Evolutionary conservation across 169 alveolate species (phyloP), one percentile per base, ranked within the genome.

Genomic region (Theileria orientalis): DNA sequence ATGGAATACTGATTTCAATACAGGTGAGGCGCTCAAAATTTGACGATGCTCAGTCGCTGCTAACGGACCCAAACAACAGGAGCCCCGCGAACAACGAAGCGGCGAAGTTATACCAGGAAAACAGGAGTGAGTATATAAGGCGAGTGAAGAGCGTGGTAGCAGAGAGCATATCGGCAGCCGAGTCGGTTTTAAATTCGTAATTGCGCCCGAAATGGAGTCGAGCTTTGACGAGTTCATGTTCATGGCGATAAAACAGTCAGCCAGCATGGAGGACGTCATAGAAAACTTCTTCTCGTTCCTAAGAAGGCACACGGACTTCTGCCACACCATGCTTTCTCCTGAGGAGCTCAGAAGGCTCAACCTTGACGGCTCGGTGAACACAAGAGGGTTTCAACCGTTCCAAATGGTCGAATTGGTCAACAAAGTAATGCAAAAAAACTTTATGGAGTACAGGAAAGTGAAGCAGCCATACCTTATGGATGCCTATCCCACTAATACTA

Each of bases 81-180:
- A 92, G 97, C 57, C 99, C 99, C 42, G 99, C 99, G 14, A 96
- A 96, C 84, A 94, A 90, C 57, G 98, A 94, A 84, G 99, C 99
- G 6, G 98, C 99, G 9, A 94, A 93, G 66, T 85, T 96, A 83
- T 97, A 87, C 74, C 90, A 76, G 68, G 98, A 95, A 69, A 91
- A 97, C 76, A 83, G 95, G 44, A 90, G 94, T 32, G 97, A 94
- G 79, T 96, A 96, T 79, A 93, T 92, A 70, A 87, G 96, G 72
- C 90, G 93, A 86, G 98, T 95, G 0, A 83, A 92, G 84, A 94
- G 91, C 70, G 85, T 94, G 47, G 99, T 96, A 0, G 94, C 91
- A 64, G 94, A 91, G 21, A 77, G 90, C 51, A 71, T 88, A 30
- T 69, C 46, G 23, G 69, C 80, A 27, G 84, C 89, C 16, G 72